phyloP scores from a whole-genome alignment of 805 yeast genomes.

The Cyberlindnera sargentensis region DNA sequence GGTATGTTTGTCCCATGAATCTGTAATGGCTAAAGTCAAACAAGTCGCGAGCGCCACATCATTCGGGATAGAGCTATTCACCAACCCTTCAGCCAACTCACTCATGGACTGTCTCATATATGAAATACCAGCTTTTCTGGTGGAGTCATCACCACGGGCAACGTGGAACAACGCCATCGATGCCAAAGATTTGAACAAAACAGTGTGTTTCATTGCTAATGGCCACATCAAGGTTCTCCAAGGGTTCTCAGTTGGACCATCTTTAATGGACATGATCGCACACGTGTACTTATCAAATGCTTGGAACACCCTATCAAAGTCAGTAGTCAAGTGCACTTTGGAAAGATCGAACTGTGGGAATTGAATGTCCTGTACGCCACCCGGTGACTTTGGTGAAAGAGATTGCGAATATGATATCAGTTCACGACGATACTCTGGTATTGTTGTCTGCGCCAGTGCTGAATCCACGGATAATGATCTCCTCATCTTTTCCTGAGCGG shows the following conservation, averaged over 20 bases:
- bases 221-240: conserved; percentile 58
- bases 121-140: conserved; percentile 42
- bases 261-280: conserved; percentile 53
- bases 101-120: conserved; percentile 56
- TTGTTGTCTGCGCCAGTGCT: conserved; percentile 10
- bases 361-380: background rate
- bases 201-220: conserved; percentile 45
- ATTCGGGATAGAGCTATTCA: conserved; percentile 40
- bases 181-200: conserved; percentile 54
- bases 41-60: conserved; percentile 65
- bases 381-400: conserved; percentile 1
- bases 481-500: background rate
- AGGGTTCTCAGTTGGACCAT: conserved; percentile 61
- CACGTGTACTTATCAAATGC: conserved; percentile 41
- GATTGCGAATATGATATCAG: conserved; percentile 13
- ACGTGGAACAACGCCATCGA: conserved; percentile 63
- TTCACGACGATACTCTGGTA: conserved; percentile 21
- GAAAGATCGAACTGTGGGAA: conserved; percentile 1
- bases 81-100: conserved; percentile 52
- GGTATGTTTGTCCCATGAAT: conserved; percentile 62
- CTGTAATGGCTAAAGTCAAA: conserved; percentile 54
- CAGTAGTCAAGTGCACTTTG: conserved; percentile 1
- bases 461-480: conserved; percentile 18
- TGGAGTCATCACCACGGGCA: conserved; percentile 35
- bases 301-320: conserved; percentile 20